Evolutionary conservation across 1,284 basidiomycete species (phyloP).

Genomic region (Athelia sp.): DNA sequence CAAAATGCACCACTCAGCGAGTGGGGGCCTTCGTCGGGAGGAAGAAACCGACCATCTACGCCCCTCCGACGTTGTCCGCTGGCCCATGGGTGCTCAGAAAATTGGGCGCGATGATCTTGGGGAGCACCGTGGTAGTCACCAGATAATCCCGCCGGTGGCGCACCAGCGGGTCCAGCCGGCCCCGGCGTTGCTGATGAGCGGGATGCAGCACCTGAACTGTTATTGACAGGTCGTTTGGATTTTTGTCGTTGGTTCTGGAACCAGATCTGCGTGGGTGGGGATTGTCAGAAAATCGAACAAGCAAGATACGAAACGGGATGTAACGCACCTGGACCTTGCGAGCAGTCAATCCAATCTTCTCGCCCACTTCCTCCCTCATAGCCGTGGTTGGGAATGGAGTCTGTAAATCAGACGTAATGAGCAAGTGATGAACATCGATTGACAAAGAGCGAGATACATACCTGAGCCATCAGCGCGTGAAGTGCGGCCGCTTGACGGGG

Average conservation of each 20-base stretch:
- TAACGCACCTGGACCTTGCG: conserved; percentile 77
- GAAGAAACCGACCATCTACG: background rate
- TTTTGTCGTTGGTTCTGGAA: conserved; percentile 86
- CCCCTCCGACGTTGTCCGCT: conserved; percentile 1
- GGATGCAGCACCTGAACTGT: conserved; percentile 8
- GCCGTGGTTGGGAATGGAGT: conserved; percentile 87
- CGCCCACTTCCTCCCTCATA: conserved; percentile 79
- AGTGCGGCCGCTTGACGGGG: conserved; percentile 80
- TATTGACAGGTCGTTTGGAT: conserved; percentile 59
- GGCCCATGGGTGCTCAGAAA: conserved; percentile 9
- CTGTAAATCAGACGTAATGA: background rate
- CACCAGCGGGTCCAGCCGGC: conserved; percentile 17
- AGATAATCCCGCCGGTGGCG: conserved; percentile 45
- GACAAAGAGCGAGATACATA: conserved; percentile 24
- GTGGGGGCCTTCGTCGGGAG: conserved; percentile 4
- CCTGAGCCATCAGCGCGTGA: conserved; percentile 76
- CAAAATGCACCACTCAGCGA: conserved; percentile 16
- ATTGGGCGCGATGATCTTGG: conserved; percentile 7
- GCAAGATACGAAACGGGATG: conserved; percentile 6
- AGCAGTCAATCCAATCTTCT: conserved; percentile 77
- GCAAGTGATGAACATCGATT: conserved; percentile 3
- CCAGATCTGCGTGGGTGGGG: conserved; percentile 56
- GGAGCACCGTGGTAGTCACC: conserved; percentile 26
- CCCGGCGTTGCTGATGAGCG: background rate
- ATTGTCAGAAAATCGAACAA: conserved; percentile 18